Evolutionary conservation across 306 rosid genomes (phyloP), one percentile per base, ranked within the genome.

Genomic region (Abrus precatorius): DNA sequence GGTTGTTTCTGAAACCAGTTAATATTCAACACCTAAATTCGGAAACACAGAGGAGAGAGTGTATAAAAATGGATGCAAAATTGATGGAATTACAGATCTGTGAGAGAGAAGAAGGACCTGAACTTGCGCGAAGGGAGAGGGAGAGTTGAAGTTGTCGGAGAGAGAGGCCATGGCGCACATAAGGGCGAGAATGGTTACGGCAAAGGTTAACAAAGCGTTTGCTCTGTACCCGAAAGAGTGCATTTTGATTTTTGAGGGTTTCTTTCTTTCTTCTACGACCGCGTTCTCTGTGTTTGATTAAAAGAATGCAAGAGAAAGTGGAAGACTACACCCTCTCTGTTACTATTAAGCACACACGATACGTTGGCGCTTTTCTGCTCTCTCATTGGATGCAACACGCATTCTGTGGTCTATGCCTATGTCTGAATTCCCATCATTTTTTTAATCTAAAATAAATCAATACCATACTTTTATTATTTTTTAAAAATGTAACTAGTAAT

Each of bases 1-100:
- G 93, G 93, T 86, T 95, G 99, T 90, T 91, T 91, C 89, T 89
- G 96, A 67, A 93, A 93, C 99, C 97, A 89, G 77, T 91, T 90
- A 61, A 91, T 87, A 47, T 90, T 90, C 90, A 89, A 69, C 1
- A 93, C 98, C 99, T 91, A 47, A 20, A 68, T 77, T 20, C 13
- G 67, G 8, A 63, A 3, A 59, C 9, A 57, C 5, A 57, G 11
- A 30, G 30, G 1, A 57, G 6, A 59, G 9, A 28, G 3, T 69
- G 68, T 36, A 9, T 3, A 4, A 45, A 73, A 78, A 10, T 10
- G 43, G 75, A 20, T 7, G 34, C 3, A 49, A 49, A 29, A 3
- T 3, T 49, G 9, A 11, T 3, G 40, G 74, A 82, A 50, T 38
- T 78, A 75, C 60, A 76, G 92, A 90, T 82, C 86, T 28, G 62